Base-by-base conservation (phyloP, 2,329 filamentous ascomycete species). In the Penicillium polonicum region DNA sequence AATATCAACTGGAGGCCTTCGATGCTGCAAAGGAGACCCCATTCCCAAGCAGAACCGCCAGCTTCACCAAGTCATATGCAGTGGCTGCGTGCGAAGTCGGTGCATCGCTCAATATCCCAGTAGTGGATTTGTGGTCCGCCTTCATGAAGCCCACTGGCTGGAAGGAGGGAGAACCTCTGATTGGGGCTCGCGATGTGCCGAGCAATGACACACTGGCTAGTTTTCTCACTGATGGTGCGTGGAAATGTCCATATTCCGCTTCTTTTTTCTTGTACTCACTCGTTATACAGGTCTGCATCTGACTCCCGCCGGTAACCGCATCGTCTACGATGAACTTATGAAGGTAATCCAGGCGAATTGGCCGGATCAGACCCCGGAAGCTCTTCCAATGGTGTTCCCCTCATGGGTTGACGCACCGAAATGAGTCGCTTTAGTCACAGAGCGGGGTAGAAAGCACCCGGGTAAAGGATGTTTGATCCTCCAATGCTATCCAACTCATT, bases 101-200 rank as follows among this genome's bases (percentile, higher is more conserved):
- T 2, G 79, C 74, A 48, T 80, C 80, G 55, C 75, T 81, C 42
- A 72, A 76, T 7, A 67, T 93, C 3, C 80, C 85, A 0, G 82
- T 93, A 1, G 78, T 96, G 23, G 91, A 97, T 74, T 81, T 97
- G 2, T 95, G 90, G 85, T 83, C 84, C 60, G 85, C 85, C 0
- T 82, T 97, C 66, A 90, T 96, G 86, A 80, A 84, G 55, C 80
- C 84, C 45, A 78, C 80, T 3, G 81, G 81, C 1, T 87, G 83
- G 76, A 71, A 78, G 17, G 74, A 76, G 64, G 80, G 78, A 7
- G 75, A 80, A 39, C 74, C 78, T 5, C 68, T 87, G 29, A 73
- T 78, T 15, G 82, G 92, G 73, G 78, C 84, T 74, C 72, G 82
- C 72, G 71, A 84, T 75, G 75, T 84, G 74, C 70, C 84, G 71